Percentiles rank a stretch among this genome's conserved stretches.
phyloP scores from a whole-genome alignment of 1,284 basidiomycete genomes.

The Ceraceosorus guamensis region DNA sequence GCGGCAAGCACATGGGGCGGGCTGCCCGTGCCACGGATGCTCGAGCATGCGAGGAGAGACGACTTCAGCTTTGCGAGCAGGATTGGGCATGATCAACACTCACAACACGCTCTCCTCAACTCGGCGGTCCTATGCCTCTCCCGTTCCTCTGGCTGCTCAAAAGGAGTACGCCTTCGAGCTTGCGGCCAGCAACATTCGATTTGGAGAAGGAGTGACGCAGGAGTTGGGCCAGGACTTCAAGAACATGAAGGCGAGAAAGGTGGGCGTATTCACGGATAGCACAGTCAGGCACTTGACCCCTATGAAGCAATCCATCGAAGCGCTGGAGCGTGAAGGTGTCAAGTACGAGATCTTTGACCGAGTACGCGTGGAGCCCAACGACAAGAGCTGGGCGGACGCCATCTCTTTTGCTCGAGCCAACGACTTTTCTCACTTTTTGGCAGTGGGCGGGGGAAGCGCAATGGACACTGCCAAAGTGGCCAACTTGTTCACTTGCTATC shows the following conservation, averaged over 20 bases:
- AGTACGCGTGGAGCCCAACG: slow-evolving; percentile 83
- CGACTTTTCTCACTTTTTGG: slow-evolving; percentile 67
- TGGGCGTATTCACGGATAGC: slow-evolving; percentile 87
- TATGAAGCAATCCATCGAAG: slow-evolving; percentile 73
- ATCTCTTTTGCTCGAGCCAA: slow-evolving; percentile 78
- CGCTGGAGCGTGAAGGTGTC: slow-evolving; percentile 66
- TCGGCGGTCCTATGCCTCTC: slow-evolving; percentile 59
- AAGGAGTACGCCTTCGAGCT: slow-evolving; percentile 98
- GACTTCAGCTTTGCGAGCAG: slow-evolving; percentile 12
- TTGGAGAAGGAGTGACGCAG: slow-evolving; percentile 47
- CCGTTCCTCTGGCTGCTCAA: slow-evolving; percentile 61
- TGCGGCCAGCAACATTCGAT: slow-evolving; percentile 71
- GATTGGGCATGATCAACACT: slow-evolving; percentile 32
- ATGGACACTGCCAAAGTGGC: slow-evolving; percentile 90
- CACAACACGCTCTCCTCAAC: slow-evolving; percentile 26
- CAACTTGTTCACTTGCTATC: slow-evolving; percentile 72
- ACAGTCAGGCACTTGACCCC: slow-evolving; percentile 73
- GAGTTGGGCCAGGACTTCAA: slow-evolving; percentile 89
- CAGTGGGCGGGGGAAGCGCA: slow-evolving; percentile 83
- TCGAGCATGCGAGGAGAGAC: slow-evolving; percentile 13
- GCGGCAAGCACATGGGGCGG: slow-evolving; percentile 31
- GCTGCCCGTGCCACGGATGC: slow-evolving; percentile 42
- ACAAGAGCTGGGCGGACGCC: slow-evolving; percentile 67
- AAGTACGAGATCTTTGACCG: slow-evolving; percentile 77
- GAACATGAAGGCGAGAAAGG: slow-evolving; percentile 54